Evolutionary conservation across 768 basidiomycete genomes (phyloP).

Genomic region (Leccinum uliginosum): DNA sequence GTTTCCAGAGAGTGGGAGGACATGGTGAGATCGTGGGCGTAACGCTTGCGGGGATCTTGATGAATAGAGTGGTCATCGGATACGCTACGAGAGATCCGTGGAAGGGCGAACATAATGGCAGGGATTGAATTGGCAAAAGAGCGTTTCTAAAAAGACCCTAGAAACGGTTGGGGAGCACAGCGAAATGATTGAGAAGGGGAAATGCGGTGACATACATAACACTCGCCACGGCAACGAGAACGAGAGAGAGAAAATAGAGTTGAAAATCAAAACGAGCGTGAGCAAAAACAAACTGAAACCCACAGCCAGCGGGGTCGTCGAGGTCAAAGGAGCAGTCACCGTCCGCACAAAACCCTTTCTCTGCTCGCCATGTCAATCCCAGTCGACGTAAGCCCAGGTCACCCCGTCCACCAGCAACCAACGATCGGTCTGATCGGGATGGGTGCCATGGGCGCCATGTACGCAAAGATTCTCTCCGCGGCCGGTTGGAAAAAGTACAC

Average conservation of each 20-base stretch:
- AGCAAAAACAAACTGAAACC: neutral
- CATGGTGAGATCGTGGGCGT: slow-evolving; percentile 9
- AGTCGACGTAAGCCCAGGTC: slow-evolving; percentile 27
- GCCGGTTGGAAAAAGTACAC: slow-evolving; percentile 83
- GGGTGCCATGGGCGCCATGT: slow-evolving; percentile 98
- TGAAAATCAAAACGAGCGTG: slow-evolving; percentile 10
- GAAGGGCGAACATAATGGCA: slow-evolving; percentile 16
- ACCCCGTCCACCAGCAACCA: slow-evolving; percentile 53
- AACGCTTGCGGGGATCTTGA: slow-evolving; percentile 12
- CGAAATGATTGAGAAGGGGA: slow-evolving; percentile 2
- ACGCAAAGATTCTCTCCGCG: slow-evolving; percentile 67
- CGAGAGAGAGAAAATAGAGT: slow-evolving; percentile 16
- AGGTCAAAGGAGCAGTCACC: neutral
- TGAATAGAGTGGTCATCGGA: slow-evolving; percentile 17
- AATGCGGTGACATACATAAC: slow-evolving; percentile 19
- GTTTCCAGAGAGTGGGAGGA: slow-evolving; percentile 20
- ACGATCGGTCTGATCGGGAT: slow-evolving; percentile 91
- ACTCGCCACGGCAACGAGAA: neutral
- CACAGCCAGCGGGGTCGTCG: neutral
- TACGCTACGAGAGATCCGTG: slow-evolving; percentile 6
- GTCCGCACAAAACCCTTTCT: neutral
- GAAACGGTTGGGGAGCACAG: slow-evolving; percentile 7
- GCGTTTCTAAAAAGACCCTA: slow-evolving; percentile 8
- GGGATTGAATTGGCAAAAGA: neutral
- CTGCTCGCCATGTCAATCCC: slow-evolving; percentile 15